Conservation (phyloP, 2,329 filamentous ascomycete species). For the Xylariaceae sp. region DNA sequence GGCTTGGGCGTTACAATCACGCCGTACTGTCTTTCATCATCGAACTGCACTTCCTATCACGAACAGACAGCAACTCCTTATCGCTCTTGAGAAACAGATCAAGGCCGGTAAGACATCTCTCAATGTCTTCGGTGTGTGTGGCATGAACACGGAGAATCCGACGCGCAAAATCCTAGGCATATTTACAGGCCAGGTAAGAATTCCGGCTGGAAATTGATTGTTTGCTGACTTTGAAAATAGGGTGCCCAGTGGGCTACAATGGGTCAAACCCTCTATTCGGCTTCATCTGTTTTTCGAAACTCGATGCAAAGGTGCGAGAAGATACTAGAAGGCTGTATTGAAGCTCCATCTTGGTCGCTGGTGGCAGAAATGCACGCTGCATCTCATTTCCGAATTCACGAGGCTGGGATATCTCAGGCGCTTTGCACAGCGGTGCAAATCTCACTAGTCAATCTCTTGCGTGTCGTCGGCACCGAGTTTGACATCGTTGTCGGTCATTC, state of each 20-base stretch:
- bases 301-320: slow-evolving; percentile 6
- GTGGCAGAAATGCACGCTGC: slow-evolving; percentile 29
- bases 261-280: slow-evolving; percentile 14
- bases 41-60: no score
- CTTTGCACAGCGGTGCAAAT: slow-evolving; percentile 44
- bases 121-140: no score
- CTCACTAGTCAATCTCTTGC: slow-evolving; percentile 43
- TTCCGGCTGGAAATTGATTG: no score
- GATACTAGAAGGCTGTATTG: slow-evolving; percentile 21
- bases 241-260: slow-evolving; percentile 33
- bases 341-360: not conserved
- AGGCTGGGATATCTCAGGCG: slow-evolving; percentile 41
- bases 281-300: slow-evolving; percentile 7
- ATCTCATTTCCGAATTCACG: slow-evolving; percentile 33
- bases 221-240: no score
- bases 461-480: slow-evolving; percentile 35
- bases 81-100: no score
- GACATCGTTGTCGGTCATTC: slow-evolving; percentile 44
- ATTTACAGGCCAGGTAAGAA: no score
- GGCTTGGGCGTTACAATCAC: no score
- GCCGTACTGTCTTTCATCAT: no score
- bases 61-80: no score
- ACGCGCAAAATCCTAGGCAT: no score
- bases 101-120: no score
- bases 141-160: no score